Conservation (phyloP, 352 stramenopile species). For the Pythium dissimile region DNA sequence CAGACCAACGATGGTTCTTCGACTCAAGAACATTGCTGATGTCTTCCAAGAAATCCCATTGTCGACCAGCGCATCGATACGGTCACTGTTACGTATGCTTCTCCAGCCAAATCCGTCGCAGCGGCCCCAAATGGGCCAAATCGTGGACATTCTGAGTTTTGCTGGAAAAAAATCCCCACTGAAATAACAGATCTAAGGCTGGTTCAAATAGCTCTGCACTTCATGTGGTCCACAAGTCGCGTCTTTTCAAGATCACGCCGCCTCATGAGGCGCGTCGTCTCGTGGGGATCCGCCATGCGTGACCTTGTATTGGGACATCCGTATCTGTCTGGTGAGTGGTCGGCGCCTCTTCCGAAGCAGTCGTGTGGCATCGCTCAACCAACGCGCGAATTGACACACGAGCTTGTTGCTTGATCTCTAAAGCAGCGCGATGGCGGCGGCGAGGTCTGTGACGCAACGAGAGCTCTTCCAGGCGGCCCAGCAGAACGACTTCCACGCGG, state of each 20-base stretch:
- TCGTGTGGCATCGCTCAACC: too few relatives aligned
- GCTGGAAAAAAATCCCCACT: slow-evolving; percentile 14
- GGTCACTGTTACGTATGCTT: slow-evolving; percentile 61
- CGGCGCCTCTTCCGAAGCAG: slow-evolving; percentile 11
- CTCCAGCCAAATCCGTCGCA: slow-evolving; percentile 54
- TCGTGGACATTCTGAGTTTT: slow-evolving; percentile 57
- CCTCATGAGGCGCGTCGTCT: slow-evolving; percentile 21
- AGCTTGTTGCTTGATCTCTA: not conserved
- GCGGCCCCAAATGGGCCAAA: slow-evolving; percentile 52
- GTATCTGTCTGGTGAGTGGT: not conserved
- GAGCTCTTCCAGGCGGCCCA: slow-evolving; percentile 69
- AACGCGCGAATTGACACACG: too few relatives aligned
- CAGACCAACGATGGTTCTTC: slow-evolving; percentile 17
- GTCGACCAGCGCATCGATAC: slow-evolving; percentile 31
- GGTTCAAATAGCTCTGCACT: not conserved
- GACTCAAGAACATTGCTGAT: slow-evolving; percentile 37
- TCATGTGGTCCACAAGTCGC: slow-evolving; percentile 23
- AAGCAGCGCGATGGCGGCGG: not conserved
- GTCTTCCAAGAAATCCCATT: slow-evolving; percentile 49
- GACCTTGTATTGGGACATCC: not conserved
- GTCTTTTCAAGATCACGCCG: slow-evolving; percentile 24
- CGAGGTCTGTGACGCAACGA: slow-evolving; percentile 35
- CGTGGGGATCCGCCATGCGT: not conserved
- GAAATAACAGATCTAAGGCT: not conserved
- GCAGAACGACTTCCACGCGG: slow-evolving; percentile 61